Percentiles rank a stretch among this genome's conserved stretches.
These are phyloP conservation scores for Medicago arabica DNA, from an alignment of 306 rosid genomes.

Conservation along the genomic window DNA sequence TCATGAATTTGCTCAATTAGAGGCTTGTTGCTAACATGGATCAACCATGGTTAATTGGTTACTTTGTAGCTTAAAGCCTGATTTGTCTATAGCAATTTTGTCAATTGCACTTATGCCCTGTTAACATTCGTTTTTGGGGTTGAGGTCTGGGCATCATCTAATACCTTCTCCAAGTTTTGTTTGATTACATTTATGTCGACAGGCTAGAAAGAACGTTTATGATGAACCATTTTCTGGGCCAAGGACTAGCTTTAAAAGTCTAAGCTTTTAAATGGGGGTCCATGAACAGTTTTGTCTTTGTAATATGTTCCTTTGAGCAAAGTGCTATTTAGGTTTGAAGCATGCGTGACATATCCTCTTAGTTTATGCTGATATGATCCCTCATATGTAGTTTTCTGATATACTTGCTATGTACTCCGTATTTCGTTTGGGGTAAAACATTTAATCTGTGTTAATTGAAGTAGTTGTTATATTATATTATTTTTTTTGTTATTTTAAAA, in stretches of 20 bases:
- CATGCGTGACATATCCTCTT: not conserved
- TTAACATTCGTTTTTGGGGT: not conserved
- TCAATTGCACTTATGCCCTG: not conserved
- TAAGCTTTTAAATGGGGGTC: not conserved
- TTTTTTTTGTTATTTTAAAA: not conserved
- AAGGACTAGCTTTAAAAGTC: not conserved
- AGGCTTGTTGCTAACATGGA: not conserved
- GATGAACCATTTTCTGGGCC: not conserved
- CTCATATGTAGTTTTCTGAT: conserved; percentile 23
- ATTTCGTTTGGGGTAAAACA: not conserved
- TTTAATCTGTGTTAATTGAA: not conserved
- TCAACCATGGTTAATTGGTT: conserved; percentile 1
- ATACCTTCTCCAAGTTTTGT: conserved; percentile 5
- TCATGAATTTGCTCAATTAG: not conserved
- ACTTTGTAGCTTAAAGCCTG: not conserved
- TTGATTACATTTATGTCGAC: not conserved
- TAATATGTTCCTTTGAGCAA: not conserved
- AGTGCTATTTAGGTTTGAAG: not conserved
- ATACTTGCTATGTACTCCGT: not conserved
- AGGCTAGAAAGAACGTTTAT: not conserved
- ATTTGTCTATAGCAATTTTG: conserved; percentile 1
- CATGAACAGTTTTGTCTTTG: not conserved
- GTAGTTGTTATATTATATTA: not conserved
- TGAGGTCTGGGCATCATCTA: not conserved
- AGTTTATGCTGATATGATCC: not conserved